Conservation (phyloP, 176 grass and related monocot species). For the Carex pumila region DNA sequence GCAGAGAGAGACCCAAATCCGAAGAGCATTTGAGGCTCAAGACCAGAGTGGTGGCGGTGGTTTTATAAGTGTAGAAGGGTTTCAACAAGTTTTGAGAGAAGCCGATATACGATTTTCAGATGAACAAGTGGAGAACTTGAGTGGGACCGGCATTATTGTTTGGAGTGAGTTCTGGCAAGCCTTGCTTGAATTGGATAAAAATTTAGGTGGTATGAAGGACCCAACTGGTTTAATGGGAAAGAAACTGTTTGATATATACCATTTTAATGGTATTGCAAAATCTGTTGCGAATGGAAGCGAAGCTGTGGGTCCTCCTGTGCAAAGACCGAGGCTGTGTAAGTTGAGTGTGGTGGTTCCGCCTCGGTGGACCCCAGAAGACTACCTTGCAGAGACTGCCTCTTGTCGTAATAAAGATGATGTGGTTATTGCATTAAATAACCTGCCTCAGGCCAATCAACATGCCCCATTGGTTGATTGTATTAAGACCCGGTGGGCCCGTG, state of each 20-base stretch:
- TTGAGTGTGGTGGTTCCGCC: slow-evolving; percentile 81
- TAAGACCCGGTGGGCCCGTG: slow-evolving; percentile 78
- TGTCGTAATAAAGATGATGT: slow-evolving; percentile 39
- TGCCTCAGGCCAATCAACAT: slow-evolving; percentile 61
- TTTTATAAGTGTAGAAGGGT: slow-evolving; percentile 69
- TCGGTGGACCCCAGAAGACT: slow-evolving; percentile 87
- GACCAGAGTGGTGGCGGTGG: slow-evolving; percentile 96
- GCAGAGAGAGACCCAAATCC: slow-evolving; percentile 73
- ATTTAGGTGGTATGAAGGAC: slow-evolving; percentile 80
- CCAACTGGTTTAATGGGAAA: slow-evolving; percentile 88
- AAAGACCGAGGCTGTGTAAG: slow-evolving; percentile 85
- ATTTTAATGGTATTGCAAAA: slow-evolving; percentile 99
- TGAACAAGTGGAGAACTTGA: slow-evolving; percentile 68
- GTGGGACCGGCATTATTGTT: slow-evolving; percentile 75
- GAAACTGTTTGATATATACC: slow-evolving; percentile 90
- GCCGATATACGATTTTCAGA: slow-evolving; percentile 57
- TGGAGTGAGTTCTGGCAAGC: slow-evolving; percentile 99
- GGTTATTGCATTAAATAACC: slow-evolving; percentile 49
- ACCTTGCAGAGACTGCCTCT: slow-evolving; percentile 68
- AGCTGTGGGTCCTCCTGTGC: slow-evolving; percentile 51
- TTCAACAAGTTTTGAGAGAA: slow-evolving; percentile 77
- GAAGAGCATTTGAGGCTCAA: slow-evolving; percentile 79
- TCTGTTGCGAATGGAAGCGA: slow-evolving; percentile 62
- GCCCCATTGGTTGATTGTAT: slow-evolving; percentile 94
- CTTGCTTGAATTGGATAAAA: slow-evolving; percentile 76